phyloP scores from a whole-genome alignment of 1,284 basidiomycete species.

The Melampsora americana region DNA sequence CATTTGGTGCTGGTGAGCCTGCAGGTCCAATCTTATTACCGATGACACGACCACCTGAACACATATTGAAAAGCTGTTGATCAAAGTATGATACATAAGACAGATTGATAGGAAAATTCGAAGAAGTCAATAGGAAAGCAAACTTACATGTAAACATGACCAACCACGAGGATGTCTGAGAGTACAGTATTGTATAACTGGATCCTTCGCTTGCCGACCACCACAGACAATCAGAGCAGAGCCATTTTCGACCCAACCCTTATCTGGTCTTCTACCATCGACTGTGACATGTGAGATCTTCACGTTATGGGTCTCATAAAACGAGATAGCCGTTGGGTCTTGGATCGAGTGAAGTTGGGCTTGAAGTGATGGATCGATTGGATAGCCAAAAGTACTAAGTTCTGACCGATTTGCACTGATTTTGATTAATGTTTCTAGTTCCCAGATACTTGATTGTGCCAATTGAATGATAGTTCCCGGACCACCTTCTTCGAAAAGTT shows the following conservation, averaged over 20 bases:
- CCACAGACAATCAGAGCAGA: conserved; percentile 33
- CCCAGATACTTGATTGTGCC: conserved; percentile 31
- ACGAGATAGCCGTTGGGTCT: conserved; percentile 36
- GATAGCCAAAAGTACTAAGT: conserved; percentile 37
- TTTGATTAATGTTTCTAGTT: conserved; percentile 32
- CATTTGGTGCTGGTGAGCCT: conserved; percentile 29
- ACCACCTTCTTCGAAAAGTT: conserved; percentile 32
- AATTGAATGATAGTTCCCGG: conserved; percentile 30
- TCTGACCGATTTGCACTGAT: conserved; percentile 36
- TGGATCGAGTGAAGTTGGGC: conserved; percentile 36
- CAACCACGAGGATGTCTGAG: conserved; percentile 37
- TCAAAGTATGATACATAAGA: too few relatives aligned
- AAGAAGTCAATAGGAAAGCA: neutral
- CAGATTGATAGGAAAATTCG: neutral
- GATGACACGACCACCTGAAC: conserved; percentile 29
- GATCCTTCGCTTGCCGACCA: conserved; percentile 24
- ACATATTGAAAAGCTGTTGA: conserved; percentile 27
- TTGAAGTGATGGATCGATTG: conserved; percentile 18
- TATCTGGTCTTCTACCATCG: conserved; percentile 37
- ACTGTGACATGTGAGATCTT: conserved; percentile 42
- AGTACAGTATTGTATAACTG: conserved; percentile 38
- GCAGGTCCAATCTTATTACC: conserved; percentile 42
- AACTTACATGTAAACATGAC: conserved; percentile 41
- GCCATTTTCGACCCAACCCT: conserved; percentile 32
- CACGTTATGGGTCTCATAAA: conserved; percentile 38